Evolutionary conservation across 108 stramenopile genomes (phyloP), one percentile per base, ranked within the genome.

Genomic region (Nitzschia sp.): DNA sequence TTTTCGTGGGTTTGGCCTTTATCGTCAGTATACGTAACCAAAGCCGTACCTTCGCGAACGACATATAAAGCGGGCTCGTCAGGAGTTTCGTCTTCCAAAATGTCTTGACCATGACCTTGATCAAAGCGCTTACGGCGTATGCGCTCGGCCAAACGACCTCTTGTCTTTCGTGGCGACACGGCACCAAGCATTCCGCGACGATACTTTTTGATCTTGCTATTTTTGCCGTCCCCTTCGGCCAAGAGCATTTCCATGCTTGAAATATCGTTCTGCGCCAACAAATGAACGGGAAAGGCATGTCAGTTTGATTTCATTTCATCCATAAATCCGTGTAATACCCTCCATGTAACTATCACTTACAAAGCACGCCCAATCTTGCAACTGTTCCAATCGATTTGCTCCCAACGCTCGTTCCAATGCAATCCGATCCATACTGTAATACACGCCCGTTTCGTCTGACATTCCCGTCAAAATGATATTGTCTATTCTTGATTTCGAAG

Each of bases 321-420:
- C 38, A 42, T 13, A 42, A 42, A 42, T 42, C 13, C 38, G 9
- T 42, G 38, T 42, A 42, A 9, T 42, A n/a, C n/a, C n/a, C n/a
- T n/a, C n/a, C n/a, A n/a, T n/a, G n/a, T n/a, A n/a, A n/a, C n/a
- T n/a, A n/a, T 13, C 13, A 42, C 38, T 42, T 42, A 47, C 72
- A 60, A 71, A 54, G 4, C 25, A 33, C 21, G 42, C 38, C 59
- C 60, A 33, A 48, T 64, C 63, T 26, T 46, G 45, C 4, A 72
- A 31, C 32, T 64, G 60, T 23, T 64, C 48, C 45, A 72, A 49
- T 36, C 70, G 59, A 23, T 42, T 53, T 17, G 18, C 19, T 6
- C 86, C 72, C 56, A 91, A 75, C 36, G 71, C 72, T 45, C 69
- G 68, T 53, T 82, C 85, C 75, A 91, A 75, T 1, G 71, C 72